Evolutionary conservation across 345 rosid species (phyloP).

Genomic region (Diplotaxis tenuifolia): DNA sequence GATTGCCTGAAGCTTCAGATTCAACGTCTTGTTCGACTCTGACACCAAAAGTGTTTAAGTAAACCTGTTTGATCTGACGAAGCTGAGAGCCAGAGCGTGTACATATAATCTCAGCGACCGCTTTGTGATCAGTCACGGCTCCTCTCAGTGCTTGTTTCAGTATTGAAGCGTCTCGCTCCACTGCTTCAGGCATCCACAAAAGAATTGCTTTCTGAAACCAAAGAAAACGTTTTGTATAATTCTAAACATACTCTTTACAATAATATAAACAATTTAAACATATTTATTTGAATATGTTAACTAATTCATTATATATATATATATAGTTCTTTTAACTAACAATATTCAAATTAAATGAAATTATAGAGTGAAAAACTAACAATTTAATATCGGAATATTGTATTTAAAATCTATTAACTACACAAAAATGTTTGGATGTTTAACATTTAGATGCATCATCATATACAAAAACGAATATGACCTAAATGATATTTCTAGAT

Average conservation of each 20-base stretch:
- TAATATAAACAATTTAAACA: no score
- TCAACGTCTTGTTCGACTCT: conserved; percentile 49
- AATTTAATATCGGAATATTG: no score
- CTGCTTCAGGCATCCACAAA: conserved; percentile 59
- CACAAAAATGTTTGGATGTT: background rate
- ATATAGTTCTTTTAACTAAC: no score
- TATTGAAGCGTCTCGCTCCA: conserved; percentile 45
- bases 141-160: conserved; percentile 48
- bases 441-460: background rate
- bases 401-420: no score
- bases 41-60: conserved; percentile 35
- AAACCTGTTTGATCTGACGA: conserved; percentile 55
- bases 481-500: background rate
- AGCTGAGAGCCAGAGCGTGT: conserved; percentile 51
- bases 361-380: no score
- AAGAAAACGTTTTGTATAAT: background rate
- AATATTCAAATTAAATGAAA: no score
- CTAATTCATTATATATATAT: background rate
- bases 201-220: conserved; percentile 50
- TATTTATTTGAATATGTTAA: background rate
- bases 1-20: conserved; percentile 48
- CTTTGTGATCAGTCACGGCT: conserved; percentile 48
- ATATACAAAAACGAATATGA: background rate
- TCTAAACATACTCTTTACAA: background rate
- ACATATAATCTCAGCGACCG: conserved; percentile 53